These are phyloP conservation scores for Pilasporangium apinafurcum DNA, from an alignment of 352 stramenopile species.

Conservation along the genomic window DNA sequence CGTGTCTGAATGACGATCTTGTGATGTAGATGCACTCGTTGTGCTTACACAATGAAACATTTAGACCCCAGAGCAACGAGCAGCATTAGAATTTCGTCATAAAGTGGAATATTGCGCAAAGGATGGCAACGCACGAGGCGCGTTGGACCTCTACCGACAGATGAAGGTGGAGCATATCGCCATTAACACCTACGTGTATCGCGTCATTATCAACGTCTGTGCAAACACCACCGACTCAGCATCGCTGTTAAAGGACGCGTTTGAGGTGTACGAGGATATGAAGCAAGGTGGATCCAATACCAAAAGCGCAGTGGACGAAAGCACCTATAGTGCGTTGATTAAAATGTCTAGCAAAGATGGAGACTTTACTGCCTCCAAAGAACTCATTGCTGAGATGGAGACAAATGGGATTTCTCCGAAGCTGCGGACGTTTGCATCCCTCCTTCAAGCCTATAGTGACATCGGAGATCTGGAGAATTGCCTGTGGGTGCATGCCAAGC, in stretches of 20 bases:
- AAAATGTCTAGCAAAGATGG: constrained; percentile 61
- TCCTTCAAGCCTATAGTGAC: constrained; percentile 56
- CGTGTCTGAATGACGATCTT: neutral
- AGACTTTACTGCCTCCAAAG: constrained; percentile 45
- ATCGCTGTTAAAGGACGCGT: constrained; percentile 28
- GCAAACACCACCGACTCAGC: constrained; percentile 31
- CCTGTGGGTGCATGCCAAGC: constrained; percentile 42
- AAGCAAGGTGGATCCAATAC: constrained; percentile 21
- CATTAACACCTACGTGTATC: constrained; percentile 35
- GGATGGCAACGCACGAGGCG: constrained; percentile 24
- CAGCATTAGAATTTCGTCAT: constrained; percentile 27
- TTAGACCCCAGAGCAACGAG: constrained; percentile 36
- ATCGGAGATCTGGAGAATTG: constrained; percentile 49
- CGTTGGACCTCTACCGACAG: constrained; percentile 40
- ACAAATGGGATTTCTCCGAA: constrained; percentile 40
- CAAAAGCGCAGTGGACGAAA: constrained; percentile 38
- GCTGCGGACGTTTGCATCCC: constrained; percentile 62
- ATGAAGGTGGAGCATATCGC: constrained; percentile 36
- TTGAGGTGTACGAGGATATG: constrained; percentile 64
- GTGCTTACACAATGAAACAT: neutral
- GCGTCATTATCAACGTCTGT: constrained; percentile 56
- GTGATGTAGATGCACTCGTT: neutral
- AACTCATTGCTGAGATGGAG: constrained; percentile 48
- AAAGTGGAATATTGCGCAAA: constrained; percentile 36
- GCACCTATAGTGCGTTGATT: constrained; percentile 66